Conservation (phyloP, 495 filamentous ascomycete species). For the Podospora fimiseda region DNA sequence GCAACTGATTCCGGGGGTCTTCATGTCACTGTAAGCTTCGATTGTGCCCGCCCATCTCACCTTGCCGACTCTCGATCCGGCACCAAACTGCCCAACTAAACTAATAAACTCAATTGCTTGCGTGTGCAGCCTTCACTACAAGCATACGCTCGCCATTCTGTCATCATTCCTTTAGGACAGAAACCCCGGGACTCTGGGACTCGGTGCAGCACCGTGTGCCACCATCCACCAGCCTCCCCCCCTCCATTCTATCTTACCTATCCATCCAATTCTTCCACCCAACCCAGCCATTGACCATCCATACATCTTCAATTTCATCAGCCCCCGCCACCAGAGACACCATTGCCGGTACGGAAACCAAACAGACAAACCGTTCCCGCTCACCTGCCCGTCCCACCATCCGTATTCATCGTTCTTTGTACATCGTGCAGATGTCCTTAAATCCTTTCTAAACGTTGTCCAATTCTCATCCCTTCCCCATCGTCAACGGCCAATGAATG, state of each 20-base stretch:
- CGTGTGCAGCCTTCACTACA: conserved; percentile 8
- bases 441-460: conserved; percentile 10
- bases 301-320: too few relatives aligned
- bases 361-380: too few relatives aligned
- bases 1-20: too few relatives aligned
- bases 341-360: too few relatives aligned
- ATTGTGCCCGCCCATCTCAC: not conserved
- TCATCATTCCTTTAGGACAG: conserved; percentile 13
- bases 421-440: conserved; percentile 11
- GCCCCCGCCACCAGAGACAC: too few relatives aligned
- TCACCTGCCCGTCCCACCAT: too few relatives aligned
- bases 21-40: conserved; percentile 30
- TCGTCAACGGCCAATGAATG: conserved; percentile 36
- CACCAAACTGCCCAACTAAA: not conserved
- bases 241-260: too few relatives aligned
- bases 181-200: not conserved
- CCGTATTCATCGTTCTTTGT: not conserved
- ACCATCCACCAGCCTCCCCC: too few relatives aligned
- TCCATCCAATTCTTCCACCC: too few relatives aligned
- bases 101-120: conserved; percentile 3
- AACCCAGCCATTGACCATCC: too few relatives aligned
- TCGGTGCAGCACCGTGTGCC: too few relatives aligned
- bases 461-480: not conserved
- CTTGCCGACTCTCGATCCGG: not conserved
- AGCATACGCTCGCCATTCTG: conserved; percentile 2